Conservation (phyloP, 768 basidiomycete species). For the Pleurotus tuber-regium region DNA sequence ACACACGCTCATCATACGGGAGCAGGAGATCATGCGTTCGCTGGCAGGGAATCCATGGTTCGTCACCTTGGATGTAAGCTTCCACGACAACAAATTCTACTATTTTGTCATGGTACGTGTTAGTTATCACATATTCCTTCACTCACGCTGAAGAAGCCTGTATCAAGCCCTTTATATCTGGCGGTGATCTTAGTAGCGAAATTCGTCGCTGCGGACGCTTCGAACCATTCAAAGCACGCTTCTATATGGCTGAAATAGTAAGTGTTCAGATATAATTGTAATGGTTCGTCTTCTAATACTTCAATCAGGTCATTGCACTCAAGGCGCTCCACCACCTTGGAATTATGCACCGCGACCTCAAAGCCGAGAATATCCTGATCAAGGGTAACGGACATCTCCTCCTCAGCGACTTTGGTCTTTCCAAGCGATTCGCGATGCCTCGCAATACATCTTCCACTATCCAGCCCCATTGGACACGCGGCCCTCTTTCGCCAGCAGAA, state of each 20-base stretch:
- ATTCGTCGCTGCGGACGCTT: conserved; percentile 1
- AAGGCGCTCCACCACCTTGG: conserved; percentile 2
- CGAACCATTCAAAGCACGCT: background rate
- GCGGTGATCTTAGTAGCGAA: conserved; percentile 10
- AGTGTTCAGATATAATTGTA: no score
- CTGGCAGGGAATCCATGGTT: background rate
- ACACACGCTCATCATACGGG: conserved; percentile 1
- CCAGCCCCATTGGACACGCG: background rate
- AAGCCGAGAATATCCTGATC: conserved; percentile 11
- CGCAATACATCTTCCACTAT: background rate
- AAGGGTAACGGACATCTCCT: conserved; percentile 1
- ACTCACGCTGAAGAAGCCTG: background rate
- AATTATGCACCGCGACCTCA: conserved; percentile 12
- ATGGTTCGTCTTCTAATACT: no score
- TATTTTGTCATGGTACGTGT: conserved; percentile 12
- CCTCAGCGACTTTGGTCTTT: conserved; percentile 12
- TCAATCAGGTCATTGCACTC: conserved; percentile 7
- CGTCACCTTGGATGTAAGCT: conserved; percentile 7
- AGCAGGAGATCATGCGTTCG: conserved; percentile 3
- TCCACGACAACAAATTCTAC: conserved; percentile 10
- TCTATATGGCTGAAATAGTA: conserved; percentile 8
- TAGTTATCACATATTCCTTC: background rate
- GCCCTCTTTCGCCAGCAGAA: background rate
- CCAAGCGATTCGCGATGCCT: background rate
- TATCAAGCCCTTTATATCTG: conserved; percentile 3